A percentile compares a stretch with the other conserved stretches of the same genome.
These are phyloP conservation scores for Penicillium sp. DNA, from an alignment of 2,329 filamentous ascomycete species.

Conservation along the genomic window DNA sequence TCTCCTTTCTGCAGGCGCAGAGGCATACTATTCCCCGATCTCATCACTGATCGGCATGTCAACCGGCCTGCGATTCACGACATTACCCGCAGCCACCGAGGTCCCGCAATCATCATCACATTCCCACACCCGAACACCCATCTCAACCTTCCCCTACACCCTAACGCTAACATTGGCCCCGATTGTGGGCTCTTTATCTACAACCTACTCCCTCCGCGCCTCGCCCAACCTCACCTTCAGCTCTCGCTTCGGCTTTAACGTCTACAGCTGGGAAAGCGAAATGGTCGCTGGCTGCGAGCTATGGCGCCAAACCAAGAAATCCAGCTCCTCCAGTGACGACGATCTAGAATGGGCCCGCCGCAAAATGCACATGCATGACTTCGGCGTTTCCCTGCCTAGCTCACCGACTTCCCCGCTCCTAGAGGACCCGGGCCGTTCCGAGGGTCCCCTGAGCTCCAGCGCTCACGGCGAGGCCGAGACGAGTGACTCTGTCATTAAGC, in stretches of 20 bases:
- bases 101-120: constrained; percentile 22
- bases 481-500: constrained; percentile 84
- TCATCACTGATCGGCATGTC: constrained; percentile 94
- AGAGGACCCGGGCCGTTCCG: constrained; percentile 18
- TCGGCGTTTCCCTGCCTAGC: constrained; percentile 21
- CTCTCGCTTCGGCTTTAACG: constrained; percentile 92
- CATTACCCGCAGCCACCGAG: constrained; percentile 61
- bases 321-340: constrained; percentile 42
- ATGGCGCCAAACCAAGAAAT: constrained; percentile 64
- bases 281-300: constrained; percentile 89
- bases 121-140: constrained; percentile 32
- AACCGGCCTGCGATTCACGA: constrained; percentile 84
- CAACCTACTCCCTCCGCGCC: constrained; percentile 87
- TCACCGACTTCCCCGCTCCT: constrained; percentile 19
- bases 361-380: constrained; percentile 36
- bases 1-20: constrained; percentile 84
- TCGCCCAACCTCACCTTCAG: constrained; percentile 80
- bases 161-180: constrained; percentile 92
- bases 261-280: constrained; percentile 96
- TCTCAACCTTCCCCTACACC: constrained; percentile 82
- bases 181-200: constrained; percentile 87
- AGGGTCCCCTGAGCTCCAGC: constrained; percentile 5
- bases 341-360: constrained; percentile 44
- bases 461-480: constrained; percentile 55
- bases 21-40: constrained; percentile 91